phyloP scores from a whole-genome alignment of 129 eudicot species.

The Saussurea involucrata region DNA sequence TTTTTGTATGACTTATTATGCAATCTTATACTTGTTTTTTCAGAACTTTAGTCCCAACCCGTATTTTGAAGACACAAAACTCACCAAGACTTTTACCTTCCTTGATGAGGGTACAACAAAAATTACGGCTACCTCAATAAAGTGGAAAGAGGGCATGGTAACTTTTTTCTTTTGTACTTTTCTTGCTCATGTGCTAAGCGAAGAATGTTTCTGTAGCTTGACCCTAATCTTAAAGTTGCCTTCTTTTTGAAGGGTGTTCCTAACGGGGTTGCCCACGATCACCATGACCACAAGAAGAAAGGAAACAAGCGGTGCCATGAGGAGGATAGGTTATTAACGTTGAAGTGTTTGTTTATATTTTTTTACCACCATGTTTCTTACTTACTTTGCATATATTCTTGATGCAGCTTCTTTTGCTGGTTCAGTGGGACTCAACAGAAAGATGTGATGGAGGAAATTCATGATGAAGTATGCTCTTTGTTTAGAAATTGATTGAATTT shows the following conservation, averaged over 20 bases:
- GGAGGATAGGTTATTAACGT: constrained; percentile 59
- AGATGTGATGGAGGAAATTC: constrained; percentile 53
- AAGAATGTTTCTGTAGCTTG: not conserved
- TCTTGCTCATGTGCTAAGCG: not conserved
- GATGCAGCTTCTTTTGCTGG: constrained; percentile 87
- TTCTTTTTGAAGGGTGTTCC: constrained; percentile 55
- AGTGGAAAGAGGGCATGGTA: constrained; percentile 93
- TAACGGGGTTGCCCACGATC: constrained; percentile 55
- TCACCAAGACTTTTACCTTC: constrained; percentile 71
- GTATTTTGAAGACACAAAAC: constrained; percentile 71
- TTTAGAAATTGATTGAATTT: not conserved
- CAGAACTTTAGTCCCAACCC: constrained; percentile 78
- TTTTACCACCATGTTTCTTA: not conserved
- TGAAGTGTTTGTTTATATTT: not conserved
- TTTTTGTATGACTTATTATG: not conserved
- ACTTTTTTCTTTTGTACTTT: not conserved
- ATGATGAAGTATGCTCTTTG: constrained; percentile 60
- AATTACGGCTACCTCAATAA: constrained; percentile 69
- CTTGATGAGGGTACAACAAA: constrained; percentile 70
- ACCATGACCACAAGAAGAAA: constrained; percentile 49
- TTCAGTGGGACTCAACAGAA: constrained; percentile 56
- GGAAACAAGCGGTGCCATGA: constrained; percentile 69
- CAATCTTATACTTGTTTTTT: not conserved
- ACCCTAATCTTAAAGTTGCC: not conserved
- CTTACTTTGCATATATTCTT: not conserved